Percentiles rank a stretch among this genome's conserved stretches.
These are phyloP conservation scores for Skeletonema potamos DNA, from an alignment of 108 stramenopile species.

Conservation along the genomic window DNA sequence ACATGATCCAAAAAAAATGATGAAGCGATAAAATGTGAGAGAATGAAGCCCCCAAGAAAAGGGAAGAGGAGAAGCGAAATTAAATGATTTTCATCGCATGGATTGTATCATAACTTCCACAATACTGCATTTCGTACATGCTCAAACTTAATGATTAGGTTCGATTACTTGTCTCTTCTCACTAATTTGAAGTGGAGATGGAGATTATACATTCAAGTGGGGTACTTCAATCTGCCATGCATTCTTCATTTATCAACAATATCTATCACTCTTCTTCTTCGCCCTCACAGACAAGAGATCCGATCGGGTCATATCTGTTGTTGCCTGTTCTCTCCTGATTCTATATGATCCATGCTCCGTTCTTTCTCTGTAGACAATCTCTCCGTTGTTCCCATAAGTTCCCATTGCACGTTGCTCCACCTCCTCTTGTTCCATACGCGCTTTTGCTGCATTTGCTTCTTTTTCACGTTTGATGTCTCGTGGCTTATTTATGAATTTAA, in stretches of 20 bases:
- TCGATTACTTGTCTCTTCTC: too few species aligned
- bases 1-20: too few species aligned
- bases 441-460: slow-evolving; percentile 30
- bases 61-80: neutral
- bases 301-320: slow-evolving; percentile 46
- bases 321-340: slow-evolving; percentile 52
- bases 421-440: slow-evolving; percentile 43
- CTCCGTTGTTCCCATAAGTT: slow-evolving; percentile 52
- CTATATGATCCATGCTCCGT: slow-evolving; percentile 80
- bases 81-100: too few species aligned
- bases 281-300: slow-evolving; percentile 66
- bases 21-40: too few species aligned
- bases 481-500: slow-evolving; percentile 69
- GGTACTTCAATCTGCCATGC: too few species aligned
- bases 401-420: slow-evolving; percentile 63
- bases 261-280: slow-evolving; percentile 85
- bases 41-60: neutral
- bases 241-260: slow-evolving; percentile 61
- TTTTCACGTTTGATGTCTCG: slow-evolving; percentile 45
- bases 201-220: too few species aligned
- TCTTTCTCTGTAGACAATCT: slow-evolving; percentile 74
- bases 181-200: too few species aligned
- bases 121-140: too few species aligned
- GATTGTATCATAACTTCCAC: too few species aligned
- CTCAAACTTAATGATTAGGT: too few species aligned